Evolutionary conservation across 2,329 filamentous ascomycete species (phyloP).

Genomic region (Elsinoe perseae): DNA sequence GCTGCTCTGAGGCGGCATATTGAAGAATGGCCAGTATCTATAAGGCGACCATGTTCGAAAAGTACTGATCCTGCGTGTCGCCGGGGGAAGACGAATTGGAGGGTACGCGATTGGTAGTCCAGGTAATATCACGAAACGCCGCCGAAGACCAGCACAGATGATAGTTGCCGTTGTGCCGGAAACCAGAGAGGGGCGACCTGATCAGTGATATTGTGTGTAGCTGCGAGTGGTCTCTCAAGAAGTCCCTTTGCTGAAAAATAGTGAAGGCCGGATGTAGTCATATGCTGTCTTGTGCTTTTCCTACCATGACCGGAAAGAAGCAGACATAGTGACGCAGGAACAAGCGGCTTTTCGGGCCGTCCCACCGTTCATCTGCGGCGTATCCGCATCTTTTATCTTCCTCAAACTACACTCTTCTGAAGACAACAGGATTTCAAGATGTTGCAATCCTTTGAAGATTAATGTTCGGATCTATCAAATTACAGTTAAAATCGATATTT

Average conservation of each 20-base stretch:
- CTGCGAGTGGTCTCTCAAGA: no score
- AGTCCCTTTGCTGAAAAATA: no score
- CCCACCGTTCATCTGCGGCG: neutral
- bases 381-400: neutral
- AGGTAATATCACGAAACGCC: neutral
- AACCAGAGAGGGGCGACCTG: no score
- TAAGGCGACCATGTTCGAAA: neutral
- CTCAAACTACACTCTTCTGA: neutral
- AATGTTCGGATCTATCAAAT: no score
- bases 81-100: neutral
- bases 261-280: neutral
- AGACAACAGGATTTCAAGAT: neutral
- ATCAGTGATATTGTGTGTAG: no score
- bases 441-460: neutral
- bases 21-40: neutral
- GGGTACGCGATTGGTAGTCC: neutral
- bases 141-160: neutral
- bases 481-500: neutral
- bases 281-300: neutral
- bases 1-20: neutral
- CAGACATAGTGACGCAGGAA: neutral
- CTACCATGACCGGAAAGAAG: neutral
- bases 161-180: no score
- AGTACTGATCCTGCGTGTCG: neutral
- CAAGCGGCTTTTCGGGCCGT: conserved; percentile 1